Percentiles rank a stretch among this genome's conserved stretches.
Evolutionary conservation across 176 grass and related monocot genomes (phyloP).

Genomic region (Cenchrus purpureus): DNA sequence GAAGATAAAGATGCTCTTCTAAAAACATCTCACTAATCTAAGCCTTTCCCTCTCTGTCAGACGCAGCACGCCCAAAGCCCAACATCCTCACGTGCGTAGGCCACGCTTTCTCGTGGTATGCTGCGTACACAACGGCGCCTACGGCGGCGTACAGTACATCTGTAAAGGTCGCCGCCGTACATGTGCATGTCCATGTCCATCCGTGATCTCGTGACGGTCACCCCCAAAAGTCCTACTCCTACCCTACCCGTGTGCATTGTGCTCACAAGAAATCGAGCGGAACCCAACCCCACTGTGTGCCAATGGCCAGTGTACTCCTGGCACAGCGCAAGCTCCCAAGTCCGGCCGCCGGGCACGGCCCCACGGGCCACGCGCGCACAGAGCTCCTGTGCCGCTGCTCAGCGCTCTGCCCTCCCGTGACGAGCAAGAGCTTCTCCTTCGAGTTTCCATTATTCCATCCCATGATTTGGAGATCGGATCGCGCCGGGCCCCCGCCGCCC

Average conservation of each 20-base stretch:
- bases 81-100: not conserved
- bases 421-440: not conserved
- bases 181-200: not conserved
- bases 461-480: not conserved
- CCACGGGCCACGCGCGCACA: no score
- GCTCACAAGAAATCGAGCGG: no score
- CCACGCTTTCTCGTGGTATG: not conserved
- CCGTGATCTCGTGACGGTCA: constrained; percentile 2
- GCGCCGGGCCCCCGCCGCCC: not conserved
- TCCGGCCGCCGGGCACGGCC: not conserved
- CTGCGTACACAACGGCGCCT: no score
- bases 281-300: no score
- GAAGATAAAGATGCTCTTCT: not conserved
- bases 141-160: no score
- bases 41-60: not conserved
- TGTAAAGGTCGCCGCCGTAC: not conserved
- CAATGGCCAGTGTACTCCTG: no score
- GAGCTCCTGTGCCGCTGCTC: not conserved
- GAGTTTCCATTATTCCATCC: not conserved
- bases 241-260: not conserved
- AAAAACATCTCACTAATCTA: no score
- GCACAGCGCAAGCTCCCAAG: not conserved
- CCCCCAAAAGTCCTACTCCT: not conserved
- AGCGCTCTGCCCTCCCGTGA: not conserved
- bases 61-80: no score